Percentiles rank a stretch among this genome's conserved stretches.
phyloP scores from a whole-genome alignment of 2,329 filamentous ascomycete species.

The Dactylellina cionopaga region DNA sequence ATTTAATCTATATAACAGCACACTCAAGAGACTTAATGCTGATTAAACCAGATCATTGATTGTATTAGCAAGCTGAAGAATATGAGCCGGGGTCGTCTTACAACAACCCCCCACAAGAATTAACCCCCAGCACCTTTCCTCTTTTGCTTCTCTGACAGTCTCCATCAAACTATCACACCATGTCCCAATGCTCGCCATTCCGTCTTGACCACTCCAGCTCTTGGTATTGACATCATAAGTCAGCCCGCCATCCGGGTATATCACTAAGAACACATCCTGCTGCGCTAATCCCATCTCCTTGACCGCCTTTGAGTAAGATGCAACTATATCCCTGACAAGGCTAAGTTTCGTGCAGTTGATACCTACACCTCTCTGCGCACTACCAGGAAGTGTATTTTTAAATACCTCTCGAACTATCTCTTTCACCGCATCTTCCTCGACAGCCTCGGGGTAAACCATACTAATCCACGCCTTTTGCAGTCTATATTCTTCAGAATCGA shows the following conservation, averaged over 20 bases:
- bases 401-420: conserved; percentile 25
- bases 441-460: conserved; percentile 25
- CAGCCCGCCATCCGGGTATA: conserved; percentile 42
- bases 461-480: conserved; percentile 32
- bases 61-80: not conserved
- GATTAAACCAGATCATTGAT: too few species aligned
- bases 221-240: conserved; percentile 47
- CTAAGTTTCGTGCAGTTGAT: conserved; percentile 43
- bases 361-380: conserved; percentile 27
- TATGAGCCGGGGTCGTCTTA: conserved; percentile 39
- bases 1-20: too few species aligned
- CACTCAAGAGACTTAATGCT: too few species aligned
- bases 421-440: not conserved
- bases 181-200: conserved; percentile 23
- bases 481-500: conserved; percentile 15
- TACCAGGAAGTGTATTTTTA: not conserved
- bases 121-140: conserved; percentile 24
- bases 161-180: conserved; percentile 22
- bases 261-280: conserved; percentile 5
- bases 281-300: not conserved
- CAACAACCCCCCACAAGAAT: conserved; percentile 41
- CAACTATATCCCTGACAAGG: conserved; percentile 7
- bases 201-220: conserved; percentile 30
- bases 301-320: conserved; percentile 19
- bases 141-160: not conserved